Percentiles rank a stretch among this genome's conserved stretches.
Conservation (phyloP, 352 stramenopile species). For the Globisporangium polare region DNA sequence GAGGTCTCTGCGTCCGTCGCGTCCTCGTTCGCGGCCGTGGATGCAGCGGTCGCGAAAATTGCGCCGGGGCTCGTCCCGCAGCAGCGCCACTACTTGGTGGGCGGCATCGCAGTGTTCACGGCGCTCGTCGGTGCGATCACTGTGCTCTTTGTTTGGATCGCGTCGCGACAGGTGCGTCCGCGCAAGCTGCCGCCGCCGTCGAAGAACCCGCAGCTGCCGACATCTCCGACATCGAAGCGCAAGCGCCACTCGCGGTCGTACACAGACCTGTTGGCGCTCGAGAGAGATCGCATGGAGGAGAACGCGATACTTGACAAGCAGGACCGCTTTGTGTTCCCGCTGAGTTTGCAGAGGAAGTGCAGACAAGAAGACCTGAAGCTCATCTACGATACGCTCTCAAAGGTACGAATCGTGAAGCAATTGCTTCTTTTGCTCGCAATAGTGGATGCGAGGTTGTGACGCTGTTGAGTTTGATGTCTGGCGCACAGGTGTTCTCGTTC, state of each 20-base stretch:
- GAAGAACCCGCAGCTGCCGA: slow-evolving; percentile 29
- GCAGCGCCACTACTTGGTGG: slow-evolving; percentile 43
- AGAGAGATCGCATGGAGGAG: slow-evolving; percentile 60
- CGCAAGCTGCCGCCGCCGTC: slow-evolving; percentile 33
- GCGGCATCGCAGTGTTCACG: slow-evolving; percentile 38
- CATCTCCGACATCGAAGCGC: slow-evolving; percentile 71
- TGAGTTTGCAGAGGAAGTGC: slow-evolving; percentile 50
- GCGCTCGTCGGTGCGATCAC: slow-evolving; percentile 39
- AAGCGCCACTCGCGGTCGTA: slow-evolving; percentile 74
- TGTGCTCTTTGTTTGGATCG: slow-evolving; percentile 77
- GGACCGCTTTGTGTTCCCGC: slow-evolving; percentile 66
- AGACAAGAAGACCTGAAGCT: slow-evolving; percentile 72
- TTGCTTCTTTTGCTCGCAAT: neutral
- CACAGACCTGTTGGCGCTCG: slow-evolving; percentile 55
- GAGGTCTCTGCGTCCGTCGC: slow-evolving; percentile 3
- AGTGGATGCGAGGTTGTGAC: neutral
- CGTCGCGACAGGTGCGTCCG: slow-evolving; percentile 71
- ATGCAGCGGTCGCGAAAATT: slow-evolving; percentile 11
- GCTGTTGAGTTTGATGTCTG: neutral
- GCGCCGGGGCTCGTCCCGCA: slow-evolving; percentile 17
- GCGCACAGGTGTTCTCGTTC: slow-evolving; percentile 62
- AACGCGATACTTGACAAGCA: slow-evolving; percentile 56
- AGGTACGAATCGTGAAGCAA: slow-evolving; percentile 22
- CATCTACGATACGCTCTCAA: slow-evolving; percentile 75
- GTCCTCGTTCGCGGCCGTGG: slow-evolving; percentile 7